phyloP scores from a whole-genome alignment of 1,284 basidiomycete species.

The Cutaneotrichosporon daszewskae region DNA sequence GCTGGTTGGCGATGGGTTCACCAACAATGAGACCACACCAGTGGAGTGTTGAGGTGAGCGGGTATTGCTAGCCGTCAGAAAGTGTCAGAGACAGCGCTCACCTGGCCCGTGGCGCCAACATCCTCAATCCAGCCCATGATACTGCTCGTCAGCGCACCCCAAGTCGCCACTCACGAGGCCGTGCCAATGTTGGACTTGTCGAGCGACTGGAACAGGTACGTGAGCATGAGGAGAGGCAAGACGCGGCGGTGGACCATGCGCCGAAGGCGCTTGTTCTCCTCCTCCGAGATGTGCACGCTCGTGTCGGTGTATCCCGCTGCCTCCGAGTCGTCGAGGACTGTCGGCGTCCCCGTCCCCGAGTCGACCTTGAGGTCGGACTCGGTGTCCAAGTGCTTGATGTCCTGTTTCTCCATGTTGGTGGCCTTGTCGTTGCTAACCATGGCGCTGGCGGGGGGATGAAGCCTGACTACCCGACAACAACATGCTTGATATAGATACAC shows the following conservation, averaged over 20 bases:
- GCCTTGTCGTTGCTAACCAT: too few relatives aligned
- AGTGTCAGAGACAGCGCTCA: too few relatives aligned
- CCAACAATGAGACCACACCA: conserved; percentile 29
- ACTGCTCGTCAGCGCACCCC: too few relatives aligned
- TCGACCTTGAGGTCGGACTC: too few relatives aligned
- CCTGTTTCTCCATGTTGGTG: too few relatives aligned
- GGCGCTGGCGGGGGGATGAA: too few relatives aligned
- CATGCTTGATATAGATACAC: too few relatives aligned
- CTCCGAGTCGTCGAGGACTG: conserved; percentile 1
- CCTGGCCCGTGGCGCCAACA: conserved; percentile 27
- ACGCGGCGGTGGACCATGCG: conserved; percentile 13
- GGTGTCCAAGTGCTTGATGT: too few relatives aligned
- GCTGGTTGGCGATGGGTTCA: conserved; percentile 31
- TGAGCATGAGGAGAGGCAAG: conserved; percentile 9
- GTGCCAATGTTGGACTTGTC: conserved; percentile 22
- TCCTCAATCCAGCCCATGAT: conserved; percentile 39
- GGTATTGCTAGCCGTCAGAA: conserved; percentile 35
- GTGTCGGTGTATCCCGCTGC: conserved; percentile 15
- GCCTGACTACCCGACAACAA: too few relatives aligned
- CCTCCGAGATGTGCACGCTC: conserved; percentile 11
- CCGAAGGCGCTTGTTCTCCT: conserved; percentile 20
- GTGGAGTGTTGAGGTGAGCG: conserved; percentile 26
- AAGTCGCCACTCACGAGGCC: too few relatives aligned
- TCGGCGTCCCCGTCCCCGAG: too few relatives aligned
- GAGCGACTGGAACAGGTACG: conserved; percentile 16